These are phyloP conservation scores for Cadophora malorum DNA, from an alignment of 2,329 filamentous ascomycete genomes.

Conservation along the genomic window DNA sequence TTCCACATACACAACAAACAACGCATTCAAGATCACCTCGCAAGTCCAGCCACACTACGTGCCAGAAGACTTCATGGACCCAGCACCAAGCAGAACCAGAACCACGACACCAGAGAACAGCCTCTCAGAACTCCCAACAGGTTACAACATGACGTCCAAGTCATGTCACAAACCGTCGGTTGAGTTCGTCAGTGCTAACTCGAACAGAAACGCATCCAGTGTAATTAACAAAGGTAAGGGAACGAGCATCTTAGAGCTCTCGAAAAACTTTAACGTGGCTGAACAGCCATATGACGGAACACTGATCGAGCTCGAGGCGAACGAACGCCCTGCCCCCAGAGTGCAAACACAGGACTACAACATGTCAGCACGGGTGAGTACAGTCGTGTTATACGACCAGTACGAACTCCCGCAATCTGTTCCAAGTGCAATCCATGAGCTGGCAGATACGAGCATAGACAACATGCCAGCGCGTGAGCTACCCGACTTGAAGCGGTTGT, in stretches of 20 bases:
- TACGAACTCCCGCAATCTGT: neutral
- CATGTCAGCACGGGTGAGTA: neutral
- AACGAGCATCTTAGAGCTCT: constrained; percentile 16
- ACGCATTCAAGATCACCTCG: neutral
- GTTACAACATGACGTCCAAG: neutral
- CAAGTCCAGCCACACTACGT: neutral
- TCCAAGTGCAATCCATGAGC: neutral
- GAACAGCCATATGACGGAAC: neutral
- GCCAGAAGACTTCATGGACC: constrained; percentile 1
- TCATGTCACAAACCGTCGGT: neutral
- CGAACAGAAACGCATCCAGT: neutral
- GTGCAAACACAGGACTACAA: neutral
- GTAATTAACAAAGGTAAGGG: neutral
- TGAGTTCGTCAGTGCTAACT: constrained; percentile 2
- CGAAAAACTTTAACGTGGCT: neutral
- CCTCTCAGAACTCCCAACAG: neutral
- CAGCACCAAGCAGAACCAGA: neutral
- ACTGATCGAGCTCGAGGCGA: constrained; percentile 13
- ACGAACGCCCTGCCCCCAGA: neutral
- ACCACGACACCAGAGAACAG: neutral
- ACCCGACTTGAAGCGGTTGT: constrained; percentile 9
- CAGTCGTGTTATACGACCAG: constrained; percentile 3
- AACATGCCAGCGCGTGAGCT: constrained; percentile 3
- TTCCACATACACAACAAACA: neutral
- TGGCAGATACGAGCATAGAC: neutral